These are phyloP conservation scores for Monarda citriodora DNA, from an alignment of 305 asterid species.

Conservation along the genomic window DNA sequence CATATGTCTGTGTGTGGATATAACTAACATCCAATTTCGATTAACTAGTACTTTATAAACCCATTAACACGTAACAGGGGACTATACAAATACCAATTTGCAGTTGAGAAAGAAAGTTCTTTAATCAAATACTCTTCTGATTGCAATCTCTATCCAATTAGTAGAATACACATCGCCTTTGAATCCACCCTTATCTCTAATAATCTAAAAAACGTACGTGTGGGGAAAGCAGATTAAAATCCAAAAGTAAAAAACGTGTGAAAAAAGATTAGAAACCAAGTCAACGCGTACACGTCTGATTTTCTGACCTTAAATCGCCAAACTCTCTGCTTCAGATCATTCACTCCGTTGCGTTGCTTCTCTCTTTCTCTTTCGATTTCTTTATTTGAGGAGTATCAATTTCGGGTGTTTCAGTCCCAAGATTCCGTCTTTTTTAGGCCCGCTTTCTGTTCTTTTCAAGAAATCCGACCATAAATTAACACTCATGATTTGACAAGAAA, in stretches of 20 bases:
- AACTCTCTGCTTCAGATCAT: constrained; percentile 13
- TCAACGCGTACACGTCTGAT: constrained; percentile 21
- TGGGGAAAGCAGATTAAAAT: not conserved
- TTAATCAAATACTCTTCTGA: too few relatives aligned
- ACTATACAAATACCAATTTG: too few relatives aligned
- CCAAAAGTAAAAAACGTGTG: constrained; percentile 27
- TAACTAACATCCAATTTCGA: too few relatives aligned
- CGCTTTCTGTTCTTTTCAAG: constrained; percentile 2
- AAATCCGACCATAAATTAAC: constrained; percentile 20
- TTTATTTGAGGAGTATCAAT: not conserved
- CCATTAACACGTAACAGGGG: too few relatives aligned
- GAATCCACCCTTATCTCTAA: too few relatives aligned
- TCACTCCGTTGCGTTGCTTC: not conserved
- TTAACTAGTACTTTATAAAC: too few relatives aligned
- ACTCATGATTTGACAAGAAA: constrained; percentile 20
- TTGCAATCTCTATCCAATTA: too few relatives aligned
- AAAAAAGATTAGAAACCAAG: constrained; percentile 4
- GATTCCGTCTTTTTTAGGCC: constrained; percentile 4
- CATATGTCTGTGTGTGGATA: too few relatives aligned
- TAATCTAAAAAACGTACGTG: too few relatives aligned
- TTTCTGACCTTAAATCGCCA: constrained; percentile 18
- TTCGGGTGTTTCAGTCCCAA: constrained; percentile 1
- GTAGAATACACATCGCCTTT: too few relatives aligned
- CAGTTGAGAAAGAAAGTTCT: too few relatives aligned
- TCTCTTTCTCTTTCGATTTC: constrained; percentile 5